Conservation (phyloP, 208 protist species). For the Wallacemonas sp. region DNA sequence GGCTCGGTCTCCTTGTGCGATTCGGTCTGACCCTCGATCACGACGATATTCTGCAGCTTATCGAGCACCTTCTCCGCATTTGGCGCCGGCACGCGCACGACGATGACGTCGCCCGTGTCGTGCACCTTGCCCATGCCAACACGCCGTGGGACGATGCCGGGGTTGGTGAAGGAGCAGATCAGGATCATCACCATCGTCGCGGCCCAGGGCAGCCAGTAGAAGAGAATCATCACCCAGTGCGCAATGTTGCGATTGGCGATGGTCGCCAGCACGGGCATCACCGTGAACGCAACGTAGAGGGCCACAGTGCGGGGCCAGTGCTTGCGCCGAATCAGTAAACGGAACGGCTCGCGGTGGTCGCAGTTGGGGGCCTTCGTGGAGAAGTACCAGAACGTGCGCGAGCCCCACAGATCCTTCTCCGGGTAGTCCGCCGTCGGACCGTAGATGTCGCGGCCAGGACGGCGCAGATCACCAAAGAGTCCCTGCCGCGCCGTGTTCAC, state of each 20-base stretch:
- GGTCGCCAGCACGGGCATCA: slow-evolving; percentile 16
- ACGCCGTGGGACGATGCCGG: slow-evolving; percentile 48
- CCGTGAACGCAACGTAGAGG: slow-evolving; percentile 28
- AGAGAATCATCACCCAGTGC: slow-evolving; percentile 29
- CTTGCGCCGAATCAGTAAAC: slow-evolving; percentile 25
- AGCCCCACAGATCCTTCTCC: slow-evolving; percentile 20
- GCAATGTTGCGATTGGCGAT: slow-evolving; percentile 23
- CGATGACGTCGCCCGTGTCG: slow-evolving; percentile 36
- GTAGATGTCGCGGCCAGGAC: slow-evolving; percentile 34
- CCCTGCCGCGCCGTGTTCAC: slow-evolving; percentile 39
- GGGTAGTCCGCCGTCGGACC: slow-evolving; percentile 41
- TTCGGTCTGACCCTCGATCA: background rate
- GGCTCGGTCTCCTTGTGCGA: background rate
- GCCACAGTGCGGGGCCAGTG: slow-evolving; percentile 22
- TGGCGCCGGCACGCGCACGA: slow-evolving; percentile 41
- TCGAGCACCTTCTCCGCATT: slow-evolving; percentile 39
- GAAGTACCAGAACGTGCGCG: slow-evolving; percentile 14
- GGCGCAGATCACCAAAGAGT: slow-evolving; percentile 34
- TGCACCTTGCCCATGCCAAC: slow-evolving; percentile 26
- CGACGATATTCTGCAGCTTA: slow-evolving; percentile 17
- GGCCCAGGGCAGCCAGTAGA: slow-evolving; percentile 29
- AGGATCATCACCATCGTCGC: slow-evolving; percentile 28
- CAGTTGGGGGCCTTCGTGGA: slow-evolving; percentile 30
- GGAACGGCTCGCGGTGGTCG: slow-evolving; percentile 22
- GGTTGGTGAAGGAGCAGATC: slow-evolving; percentile 38